These are phyloP conservation scores for Mortierella hygrophila DNA, from an alignment of 192 early-diverging fungal species.

Conservation along the genomic window DNA sequence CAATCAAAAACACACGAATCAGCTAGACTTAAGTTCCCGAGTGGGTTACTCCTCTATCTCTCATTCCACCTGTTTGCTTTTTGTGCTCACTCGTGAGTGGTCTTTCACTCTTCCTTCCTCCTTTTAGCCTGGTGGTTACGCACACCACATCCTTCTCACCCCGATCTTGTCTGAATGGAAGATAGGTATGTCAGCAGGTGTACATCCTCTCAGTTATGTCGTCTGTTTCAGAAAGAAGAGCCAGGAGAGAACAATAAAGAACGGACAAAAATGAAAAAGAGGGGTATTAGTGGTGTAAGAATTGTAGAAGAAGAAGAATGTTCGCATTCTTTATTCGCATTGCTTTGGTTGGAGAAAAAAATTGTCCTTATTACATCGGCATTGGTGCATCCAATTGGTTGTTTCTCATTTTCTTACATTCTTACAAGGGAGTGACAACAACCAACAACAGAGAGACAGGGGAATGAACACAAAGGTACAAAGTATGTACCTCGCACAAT, in stretches of 20 bases:
- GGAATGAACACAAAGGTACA: neutral
- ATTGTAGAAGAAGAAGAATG: neutral
- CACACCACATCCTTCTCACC: neutral
- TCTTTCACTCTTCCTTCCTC: neutral
- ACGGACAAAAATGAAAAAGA: neutral
- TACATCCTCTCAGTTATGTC: neutral
- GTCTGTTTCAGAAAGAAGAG: neutral
- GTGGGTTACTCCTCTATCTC: neutral
- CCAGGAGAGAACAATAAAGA: neutral
- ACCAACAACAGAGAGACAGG: neutral
- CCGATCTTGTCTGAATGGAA: neutral
- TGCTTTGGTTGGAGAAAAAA: neutral
- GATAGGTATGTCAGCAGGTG: neutral
- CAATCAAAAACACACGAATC: neutral
- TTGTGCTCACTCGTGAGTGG: neutral
- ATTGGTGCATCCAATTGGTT: neutral
- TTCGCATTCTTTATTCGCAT: neutral
- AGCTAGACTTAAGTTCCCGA: neutral
- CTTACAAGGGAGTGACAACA: neutral
- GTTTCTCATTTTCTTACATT: neutral
- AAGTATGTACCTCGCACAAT: neutral
- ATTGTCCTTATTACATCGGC: neutral
- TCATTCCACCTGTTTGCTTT: neutral
- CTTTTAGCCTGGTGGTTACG: neutral
- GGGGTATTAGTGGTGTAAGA: neutral